A percentile compares a stretch with the other conserved stretches of the same genome.
phyloP scores from a whole-genome alignment of 495 filamentous ascomycete genomes.

The Aspergillus nidulans region DNA sequence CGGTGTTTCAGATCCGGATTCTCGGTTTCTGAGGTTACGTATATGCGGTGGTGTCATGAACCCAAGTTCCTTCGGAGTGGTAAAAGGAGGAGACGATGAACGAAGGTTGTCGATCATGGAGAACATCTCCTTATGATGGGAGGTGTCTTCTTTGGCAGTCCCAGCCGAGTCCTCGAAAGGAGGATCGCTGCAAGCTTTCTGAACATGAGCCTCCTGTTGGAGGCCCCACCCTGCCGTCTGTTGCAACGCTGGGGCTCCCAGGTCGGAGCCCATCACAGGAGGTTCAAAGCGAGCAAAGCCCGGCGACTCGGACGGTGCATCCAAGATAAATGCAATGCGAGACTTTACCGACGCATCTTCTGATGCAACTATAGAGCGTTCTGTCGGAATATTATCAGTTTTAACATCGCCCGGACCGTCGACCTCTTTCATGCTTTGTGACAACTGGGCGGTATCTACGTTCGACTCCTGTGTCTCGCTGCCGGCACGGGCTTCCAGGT shows the following conservation, averaged over 20 bases:
- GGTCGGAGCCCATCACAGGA: slow-evolving; percentile 17
- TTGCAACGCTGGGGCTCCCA: slow-evolving; percentile 2
- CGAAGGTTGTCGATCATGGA: slow-evolving; percentile 66
- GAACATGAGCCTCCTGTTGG: slow-evolving; percentile 11
- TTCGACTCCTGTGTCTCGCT: slow-evolving; percentile 30
- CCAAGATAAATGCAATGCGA: slow-evolving; percentile 15
- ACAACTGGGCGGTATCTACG: background rate
- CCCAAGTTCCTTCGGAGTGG: slow-evolving; percentile 26
- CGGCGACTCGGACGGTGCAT: slow-evolving; percentile 10
- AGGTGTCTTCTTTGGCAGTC: slow-evolving; percentile 35
- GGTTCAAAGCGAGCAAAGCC: slow-evolving; percentile 18
- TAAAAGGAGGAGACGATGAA: slow-evolving; percentile 49
- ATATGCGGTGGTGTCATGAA: slow-evolving; percentile 38
- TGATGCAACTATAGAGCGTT: slow-evolving; percentile 11
- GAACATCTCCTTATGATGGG: slow-evolving; percentile 56
- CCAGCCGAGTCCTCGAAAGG: background rate
- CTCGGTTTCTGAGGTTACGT: slow-evolving; percentile 22
- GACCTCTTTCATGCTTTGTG: background rate
- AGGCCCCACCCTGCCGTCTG: slow-evolving; percentile 12
- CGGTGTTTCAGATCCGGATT: slow-evolving; percentile 26
- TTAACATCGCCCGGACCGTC: background rate
- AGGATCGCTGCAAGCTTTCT: background rate
- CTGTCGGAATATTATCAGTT: background rate
- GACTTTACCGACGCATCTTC: slow-evolving; percentile 14
- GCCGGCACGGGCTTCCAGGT: slow-evolving; percentile 44